Conservation (phyloP, 768 basidiomycete genomes). For the Mycena maculata region DNA sequence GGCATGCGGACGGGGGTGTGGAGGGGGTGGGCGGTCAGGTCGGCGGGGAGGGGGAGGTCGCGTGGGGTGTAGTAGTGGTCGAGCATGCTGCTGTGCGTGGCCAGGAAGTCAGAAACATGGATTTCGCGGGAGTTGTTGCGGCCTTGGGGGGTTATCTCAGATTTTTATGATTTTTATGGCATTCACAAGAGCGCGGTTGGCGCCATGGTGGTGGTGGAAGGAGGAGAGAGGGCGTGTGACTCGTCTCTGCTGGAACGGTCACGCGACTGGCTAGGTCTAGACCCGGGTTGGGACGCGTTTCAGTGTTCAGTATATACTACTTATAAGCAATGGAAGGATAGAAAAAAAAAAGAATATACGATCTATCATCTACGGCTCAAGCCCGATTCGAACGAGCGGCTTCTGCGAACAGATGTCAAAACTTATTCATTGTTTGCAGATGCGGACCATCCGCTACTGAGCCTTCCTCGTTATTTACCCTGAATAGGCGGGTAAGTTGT, state of each 20-base stretch:
- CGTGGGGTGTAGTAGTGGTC: conserved; percentile 30
- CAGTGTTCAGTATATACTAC: neutral
- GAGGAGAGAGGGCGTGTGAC: neutral
- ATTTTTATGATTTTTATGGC: too few species aligned
- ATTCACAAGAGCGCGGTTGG: neutral
- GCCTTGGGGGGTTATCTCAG: too few species aligned
- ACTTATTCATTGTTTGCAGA: neutral
- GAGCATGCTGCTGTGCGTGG: conserved; percentile 15
- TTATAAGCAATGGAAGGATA: neutral
- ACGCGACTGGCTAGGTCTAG: too few species aligned
- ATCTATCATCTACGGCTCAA: neutral
- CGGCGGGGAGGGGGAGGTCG: conserved; percentile 1
- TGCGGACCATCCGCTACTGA: neutral
- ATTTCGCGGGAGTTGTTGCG: too few species aligned
- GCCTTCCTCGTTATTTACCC: neutral
- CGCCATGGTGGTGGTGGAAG: neutral
- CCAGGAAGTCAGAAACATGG: neutral
- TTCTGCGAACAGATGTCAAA: too few species aligned
- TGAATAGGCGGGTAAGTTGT: too few species aligned
- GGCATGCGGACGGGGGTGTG: too few species aligned
- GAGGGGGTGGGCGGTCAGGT: neutral
- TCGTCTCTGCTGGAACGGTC: too few species aligned
- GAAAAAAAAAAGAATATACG: neutral
- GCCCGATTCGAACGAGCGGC: neutral
- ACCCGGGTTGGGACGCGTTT: neutral